These are phyloP conservation scores for Fusarium sp. DNA, from an alignment of 2,329 filamentous ascomycete species.

Conservation along the genomic window DNA sequence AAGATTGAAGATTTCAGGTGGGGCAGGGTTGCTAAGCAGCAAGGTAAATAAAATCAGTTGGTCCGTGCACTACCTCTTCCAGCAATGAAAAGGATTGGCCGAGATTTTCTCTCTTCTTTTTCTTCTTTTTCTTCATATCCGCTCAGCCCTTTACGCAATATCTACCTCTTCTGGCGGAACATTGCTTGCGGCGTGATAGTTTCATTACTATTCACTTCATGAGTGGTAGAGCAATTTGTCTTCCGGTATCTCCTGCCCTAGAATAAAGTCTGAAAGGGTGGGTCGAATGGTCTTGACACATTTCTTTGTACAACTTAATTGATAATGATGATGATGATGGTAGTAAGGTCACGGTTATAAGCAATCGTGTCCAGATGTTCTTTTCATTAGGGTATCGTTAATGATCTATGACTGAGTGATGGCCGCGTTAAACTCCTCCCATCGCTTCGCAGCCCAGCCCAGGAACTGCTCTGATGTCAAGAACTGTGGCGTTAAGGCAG, in stretches of 20 bases:
- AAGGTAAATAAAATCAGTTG: slow-evolving; percentile 18
- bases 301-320: slow-evolving; percentile 39
- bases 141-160: slow-evolving; percentile 48
- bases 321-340: background rate
- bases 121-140: slow-evolving; percentile 40
- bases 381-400: slow-evolving; percentile 42
- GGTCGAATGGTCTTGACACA: slow-evolving; percentile 85
- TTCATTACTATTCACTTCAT: slow-evolving; percentile 59
- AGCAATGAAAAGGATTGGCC: slow-evolving; percentile 19
- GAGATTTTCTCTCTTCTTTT: slow-evolving; percentile 47
- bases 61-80: slow-evolving; percentile 35
- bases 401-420: slow-evolving; percentile 45
- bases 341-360: background rate
- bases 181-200: slow-evolving; percentile 57
- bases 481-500: slow-evolving; percentile 71
- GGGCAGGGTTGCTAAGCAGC: slow-evolving; percentile 32
- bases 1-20: slow-evolving; percentile 39
- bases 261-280: slow-evolving; percentile 81
- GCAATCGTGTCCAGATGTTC: slow-evolving; percentile 4
- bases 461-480: slow-evolving; percentile 72
- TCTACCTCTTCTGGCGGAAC: slow-evolving; percentile 43
- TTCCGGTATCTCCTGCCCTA: slow-evolving; percentile 90
- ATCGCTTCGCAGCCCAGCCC: slow-evolving; percentile 49
- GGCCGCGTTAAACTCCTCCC: slow-evolving; percentile 51
- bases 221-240: slow-evolving; percentile 73